phyloP scores from a whole-genome alignment of 2,329 filamentous ascomycete species.

The Microsporum audouinii region DNA sequence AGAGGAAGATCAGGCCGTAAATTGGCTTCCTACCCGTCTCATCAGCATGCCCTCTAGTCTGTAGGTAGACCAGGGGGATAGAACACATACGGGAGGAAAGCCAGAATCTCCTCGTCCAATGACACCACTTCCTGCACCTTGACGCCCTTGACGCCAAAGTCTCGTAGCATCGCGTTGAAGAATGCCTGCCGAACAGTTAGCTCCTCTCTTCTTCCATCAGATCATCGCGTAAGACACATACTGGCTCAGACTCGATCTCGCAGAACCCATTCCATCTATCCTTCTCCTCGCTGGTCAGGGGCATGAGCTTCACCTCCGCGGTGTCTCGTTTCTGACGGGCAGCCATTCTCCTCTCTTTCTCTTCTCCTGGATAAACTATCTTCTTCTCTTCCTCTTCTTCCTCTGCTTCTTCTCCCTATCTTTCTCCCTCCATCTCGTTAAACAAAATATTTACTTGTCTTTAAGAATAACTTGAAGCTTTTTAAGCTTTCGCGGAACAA shows the following conservation, averaged over 20 bases:
- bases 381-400: background rate
- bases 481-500: background rate
- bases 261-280: constrained; percentile 36
- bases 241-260: constrained; percentile 83
- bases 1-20: constrained; percentile 81
- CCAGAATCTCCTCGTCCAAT: constrained; percentile 54
- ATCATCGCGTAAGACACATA: constrained; percentile 31
- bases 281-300: background rate
- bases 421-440: background rate
- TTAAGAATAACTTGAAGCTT: background rate
- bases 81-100: constrained; percentile 47
- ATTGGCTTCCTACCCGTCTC: constrained; percentile 50
- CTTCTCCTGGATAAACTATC: background rate
- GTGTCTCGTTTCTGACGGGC: constrained; percentile 19
- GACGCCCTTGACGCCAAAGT: constrained; percentile 55
- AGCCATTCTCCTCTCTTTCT: constrained; percentile 17
- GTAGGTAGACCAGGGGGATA: background rate
- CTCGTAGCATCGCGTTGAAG: constrained; percentile 73
- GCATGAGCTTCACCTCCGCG: background rate
- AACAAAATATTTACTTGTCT: background rate
- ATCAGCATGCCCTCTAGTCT: constrained; percentile 5
- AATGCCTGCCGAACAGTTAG: constrained; percentile 47
- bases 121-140: constrained; percentile 42
- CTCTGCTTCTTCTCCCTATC: background rate
- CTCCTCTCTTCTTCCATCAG: background rate